Evolutionary conservation across 371 early-diverging fungal species (phyloP).

Genomic region (Apophysomyces trapeziformis): DNA sequence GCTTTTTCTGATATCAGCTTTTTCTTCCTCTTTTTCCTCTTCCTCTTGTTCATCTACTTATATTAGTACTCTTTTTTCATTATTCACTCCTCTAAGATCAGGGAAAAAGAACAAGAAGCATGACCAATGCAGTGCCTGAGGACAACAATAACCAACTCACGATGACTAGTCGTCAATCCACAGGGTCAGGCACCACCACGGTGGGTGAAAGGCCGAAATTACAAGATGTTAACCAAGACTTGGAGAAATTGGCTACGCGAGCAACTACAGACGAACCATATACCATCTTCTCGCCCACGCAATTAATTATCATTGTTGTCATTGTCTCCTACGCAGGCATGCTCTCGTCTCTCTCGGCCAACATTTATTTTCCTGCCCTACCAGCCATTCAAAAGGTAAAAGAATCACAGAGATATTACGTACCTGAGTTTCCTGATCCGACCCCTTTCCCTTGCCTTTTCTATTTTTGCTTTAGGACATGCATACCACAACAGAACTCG

Average conservation of each 20-base stretch:
- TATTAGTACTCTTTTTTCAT: background rate
- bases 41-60: background rate
- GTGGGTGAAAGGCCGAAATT: background rate
- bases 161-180: background rate
- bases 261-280: constrained; percentile 8
- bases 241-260: background rate
- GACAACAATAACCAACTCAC: background rate
- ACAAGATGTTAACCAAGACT: background rate
- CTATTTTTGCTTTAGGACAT: constrained; percentile 1
- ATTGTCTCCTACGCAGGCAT: constrained; percentile 29
- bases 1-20: background rate
- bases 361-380: constrained; percentile 32
- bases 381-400: constrained; percentile 26
- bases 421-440: background rate
- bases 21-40: background rate
- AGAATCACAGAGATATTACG: background rate
- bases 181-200: constrained; percentile 1
- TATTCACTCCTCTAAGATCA: too few species aligned
- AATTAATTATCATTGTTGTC: constrained; percentile 15
- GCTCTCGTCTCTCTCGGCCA: constrained; percentile 30
- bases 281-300: constrained; percentile 16
- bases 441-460: too few species aligned
- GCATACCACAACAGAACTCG: constrained; percentile 16
- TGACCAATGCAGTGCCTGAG: background rate
- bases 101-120: background rate